A percentile compares a stretch with the other conserved stretches of the same genome.
These are phyloP conservation scores for Bullera alba DNA, from an alignment of 768 basidiomycete genomes.

Conservation along the genomic window DNA sequence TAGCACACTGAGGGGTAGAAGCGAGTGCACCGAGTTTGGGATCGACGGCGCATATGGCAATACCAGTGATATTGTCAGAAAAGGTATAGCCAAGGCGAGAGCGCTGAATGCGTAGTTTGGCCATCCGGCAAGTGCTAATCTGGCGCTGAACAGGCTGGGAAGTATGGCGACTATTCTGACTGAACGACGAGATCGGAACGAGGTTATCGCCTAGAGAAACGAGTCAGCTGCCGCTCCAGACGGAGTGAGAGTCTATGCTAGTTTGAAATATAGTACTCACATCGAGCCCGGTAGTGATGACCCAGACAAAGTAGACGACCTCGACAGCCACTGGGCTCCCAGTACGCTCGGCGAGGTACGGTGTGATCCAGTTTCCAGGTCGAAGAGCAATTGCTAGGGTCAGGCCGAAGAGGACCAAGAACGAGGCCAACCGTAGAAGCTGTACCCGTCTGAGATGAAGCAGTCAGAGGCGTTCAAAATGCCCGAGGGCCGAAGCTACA, in stretches of 20 bases:
- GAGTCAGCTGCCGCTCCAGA: background rate
- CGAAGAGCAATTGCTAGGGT: slow-evolving; percentile 11
- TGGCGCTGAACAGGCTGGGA: slow-evolving; percentile 7
- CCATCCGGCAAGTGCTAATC: slow-evolving; percentile 4
- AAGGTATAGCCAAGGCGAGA: slow-evolving; percentile 19
- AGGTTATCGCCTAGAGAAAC: background rate
- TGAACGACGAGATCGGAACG: background rate
- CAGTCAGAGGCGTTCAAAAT: background rate
- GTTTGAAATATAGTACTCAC: slow-evolving; percentile 1
- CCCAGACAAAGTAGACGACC: slow-evolving; percentile 10
- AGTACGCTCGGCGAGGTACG: background rate
- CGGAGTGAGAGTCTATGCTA: too few relatives aligned
- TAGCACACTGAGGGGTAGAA: slow-evolving; percentile 17
- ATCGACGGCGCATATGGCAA: slow-evolving; percentile 18
- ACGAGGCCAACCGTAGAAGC: slow-evolving; percentile 10
- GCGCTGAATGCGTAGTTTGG: slow-evolving; percentile 5
- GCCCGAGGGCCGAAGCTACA: background rate
- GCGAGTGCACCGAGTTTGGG: slow-evolving; percentile 1
- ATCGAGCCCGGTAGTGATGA: background rate
- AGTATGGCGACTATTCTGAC: slow-evolving; percentile 1
- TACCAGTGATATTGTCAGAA: slow-evolving; percentile 19
- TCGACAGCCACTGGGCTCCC: slow-evolving; percentile 1
- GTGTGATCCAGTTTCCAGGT: slow-evolving; percentile 10
- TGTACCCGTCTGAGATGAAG: slow-evolving; percentile 13
- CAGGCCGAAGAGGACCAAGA: slow-evolving; percentile 12